A percentile compares a stretch with the other conserved stretches of the same genome.
Conservation (phyloP, 129 eudicot genomes). For the Dittrichia graveolens region DNA sequence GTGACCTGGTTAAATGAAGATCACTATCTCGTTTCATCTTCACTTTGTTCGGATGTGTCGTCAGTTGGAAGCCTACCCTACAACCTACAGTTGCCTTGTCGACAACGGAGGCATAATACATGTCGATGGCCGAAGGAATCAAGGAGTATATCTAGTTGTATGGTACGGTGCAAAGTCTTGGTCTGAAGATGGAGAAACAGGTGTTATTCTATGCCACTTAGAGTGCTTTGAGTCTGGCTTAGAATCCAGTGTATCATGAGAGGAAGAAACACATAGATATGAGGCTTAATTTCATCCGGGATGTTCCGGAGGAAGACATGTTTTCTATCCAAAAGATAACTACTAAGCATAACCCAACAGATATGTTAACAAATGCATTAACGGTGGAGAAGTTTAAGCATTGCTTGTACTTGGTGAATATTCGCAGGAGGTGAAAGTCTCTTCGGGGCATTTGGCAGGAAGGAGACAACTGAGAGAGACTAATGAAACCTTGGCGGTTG, state of each 20-base stretch:
- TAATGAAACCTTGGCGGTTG: too few species aligned
- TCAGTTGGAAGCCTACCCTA: not conserved
- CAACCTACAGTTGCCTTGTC: not conserved
- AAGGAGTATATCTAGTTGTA: too few species aligned
- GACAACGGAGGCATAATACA: too few species aligned
- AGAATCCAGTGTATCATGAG: too few species aligned
- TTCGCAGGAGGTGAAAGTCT: not conserved
- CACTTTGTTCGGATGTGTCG: not conserved
- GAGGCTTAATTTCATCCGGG: not conserved
- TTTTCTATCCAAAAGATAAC: conserved; percentile 6
- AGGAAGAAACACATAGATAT: too few species aligned
- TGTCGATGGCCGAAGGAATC: too few species aligned
- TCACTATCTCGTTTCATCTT: not conserved
- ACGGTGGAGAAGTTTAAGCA: not conserved
- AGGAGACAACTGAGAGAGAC: too few species aligned
- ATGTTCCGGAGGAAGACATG: not conserved
- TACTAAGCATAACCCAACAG: not conserved
- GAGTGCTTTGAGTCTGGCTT: too few species aligned
- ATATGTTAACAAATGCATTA: conserved; percentile 8
- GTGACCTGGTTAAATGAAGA: not conserved
- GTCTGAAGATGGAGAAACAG: too few species aligned
- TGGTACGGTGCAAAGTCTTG: too few species aligned
- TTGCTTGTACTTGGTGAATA: conserved; percentile 7
- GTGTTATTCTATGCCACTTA: too few species aligned
- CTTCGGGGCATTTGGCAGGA: not conserved